Evolutionary conservation across 1,284 basidiomycete genomes (phyloP), one percentile per base, ranked within the genome.

Genomic region (Naganishia liquefaciens): DNA sequence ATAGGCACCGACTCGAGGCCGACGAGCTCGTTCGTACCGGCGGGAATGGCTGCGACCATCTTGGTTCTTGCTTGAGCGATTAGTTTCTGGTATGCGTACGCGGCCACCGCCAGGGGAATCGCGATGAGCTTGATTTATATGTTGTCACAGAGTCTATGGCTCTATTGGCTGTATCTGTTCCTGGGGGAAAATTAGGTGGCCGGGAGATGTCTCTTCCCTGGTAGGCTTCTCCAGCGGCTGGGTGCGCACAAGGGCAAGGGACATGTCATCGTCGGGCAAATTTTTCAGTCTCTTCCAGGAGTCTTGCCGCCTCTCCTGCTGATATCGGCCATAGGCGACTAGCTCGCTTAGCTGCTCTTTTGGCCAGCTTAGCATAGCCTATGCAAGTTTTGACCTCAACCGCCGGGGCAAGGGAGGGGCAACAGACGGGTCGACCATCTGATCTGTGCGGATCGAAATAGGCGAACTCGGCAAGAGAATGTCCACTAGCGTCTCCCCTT

Each of bases 31-130:
- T 37, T 10, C 21, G 62, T 63, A 21, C 53, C 51, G 44, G 55
- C 46, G 37, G 64, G 55, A 27, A 61, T 54, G 49, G 57, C 64
- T 44, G 64, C 57, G 7, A 65, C 64, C 64, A 65, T 65, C 27
- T 65, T 54, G 27, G 21, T 17, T 11, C 17, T 1, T 47, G 17
- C 7, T 2, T 2, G 1, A 30, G 25, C 7, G 17, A 21, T 30
- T 55, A 13, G 28, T 17, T 21, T 23, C 23, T 49, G 25, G 39
- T n/a, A 40, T 7, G 37, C n/a, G 6, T n/a, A n/a, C 5, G 39
- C 33, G 30, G 30, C 37, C 15, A n/a, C 33, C 7, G 23, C 37
- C 21, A 6, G 33, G 19, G 52, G 19, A 7, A n/a, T 15, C 27
- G 11, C 3, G 9, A 40, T 15, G 39, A 28, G 4, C 53, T 23